Conservation (phyloP, 2,329 filamentous ascomycete genomes). For the Colletotrichum theobromicola region DNA sequence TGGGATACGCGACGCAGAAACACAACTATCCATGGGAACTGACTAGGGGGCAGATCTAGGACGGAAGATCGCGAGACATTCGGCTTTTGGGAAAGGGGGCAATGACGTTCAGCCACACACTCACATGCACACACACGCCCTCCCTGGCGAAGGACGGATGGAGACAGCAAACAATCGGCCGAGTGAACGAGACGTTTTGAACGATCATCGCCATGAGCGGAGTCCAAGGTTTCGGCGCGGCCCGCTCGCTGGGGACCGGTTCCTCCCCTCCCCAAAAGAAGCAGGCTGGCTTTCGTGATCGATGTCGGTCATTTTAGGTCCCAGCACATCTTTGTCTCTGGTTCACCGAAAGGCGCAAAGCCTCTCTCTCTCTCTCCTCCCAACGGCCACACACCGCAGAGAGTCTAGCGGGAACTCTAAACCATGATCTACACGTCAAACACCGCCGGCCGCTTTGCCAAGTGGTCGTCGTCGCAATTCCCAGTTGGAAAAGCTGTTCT, state of each 20-base stretch:
- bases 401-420: neutral
- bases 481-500: too few relatives aligned
- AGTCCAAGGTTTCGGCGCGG: conserved; percentile 2
- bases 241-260: neutral
- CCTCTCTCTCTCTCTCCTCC: too few relatives aligned
- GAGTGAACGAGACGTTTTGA: neutral
- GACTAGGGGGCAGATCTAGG: neutral
- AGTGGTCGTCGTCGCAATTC: neutral
- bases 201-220: neutral
- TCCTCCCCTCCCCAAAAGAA: too few relatives aligned
- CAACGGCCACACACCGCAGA: neutral
- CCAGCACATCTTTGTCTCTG: neutral
- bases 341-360: neutral
- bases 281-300: neutral
- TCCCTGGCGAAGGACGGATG: neutral
- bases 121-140: too few relatives aligned
- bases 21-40: neutral
- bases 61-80: neutral
- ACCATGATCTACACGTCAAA: neutral
- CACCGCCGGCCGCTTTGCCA: neutral
- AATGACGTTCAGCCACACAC: neutral
- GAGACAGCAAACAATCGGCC: neutral
- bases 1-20: neutral
- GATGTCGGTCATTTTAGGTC: too few relatives aligned
- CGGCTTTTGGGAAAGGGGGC: neutral